Percentiles rank a stretch among this genome's conserved stretches.
Evolutionary conservation across 441 rosid genomes (phyloP).

Genomic region (Omphalea diandra): DNA sequence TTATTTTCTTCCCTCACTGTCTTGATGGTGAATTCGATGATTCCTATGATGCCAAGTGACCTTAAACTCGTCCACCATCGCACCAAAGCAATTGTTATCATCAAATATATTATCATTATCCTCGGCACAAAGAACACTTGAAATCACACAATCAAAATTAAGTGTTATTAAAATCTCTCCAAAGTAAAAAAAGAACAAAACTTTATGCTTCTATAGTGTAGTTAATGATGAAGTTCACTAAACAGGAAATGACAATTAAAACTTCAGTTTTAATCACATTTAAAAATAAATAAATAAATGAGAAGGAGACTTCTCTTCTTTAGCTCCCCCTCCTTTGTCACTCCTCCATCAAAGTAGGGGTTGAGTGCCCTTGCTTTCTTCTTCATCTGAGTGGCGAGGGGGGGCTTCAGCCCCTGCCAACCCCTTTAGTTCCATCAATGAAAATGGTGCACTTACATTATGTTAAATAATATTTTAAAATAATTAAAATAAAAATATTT

Average conservation of each 20-base stretch:
- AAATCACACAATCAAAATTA: slow-evolving; percentile 50
- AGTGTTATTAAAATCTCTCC: slow-evolving; percentile 45
- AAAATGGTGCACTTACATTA: no score
- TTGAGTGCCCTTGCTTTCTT: no score
- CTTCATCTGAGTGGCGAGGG: no score
- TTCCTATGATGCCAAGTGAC: slow-evolving; percentile 30
- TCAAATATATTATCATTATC: slow-evolving; percentile 43
- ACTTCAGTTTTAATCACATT: slow-evolving; percentile 9
- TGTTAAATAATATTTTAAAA: no score
- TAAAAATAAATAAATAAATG: no score
- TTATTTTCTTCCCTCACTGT: not conserved
- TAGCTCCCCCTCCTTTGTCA: no score
- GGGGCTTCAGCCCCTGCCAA: no score
- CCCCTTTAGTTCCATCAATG: no score
- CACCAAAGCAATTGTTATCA: slow-evolving; percentile 35
- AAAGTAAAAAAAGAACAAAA: not conserved
- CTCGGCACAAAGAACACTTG: slow-evolving; percentile 60
- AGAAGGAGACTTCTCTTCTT: no score
- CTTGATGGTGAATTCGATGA: slow-evolving; percentile 28
- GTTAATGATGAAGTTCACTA: slow-evolving; percentile 16
- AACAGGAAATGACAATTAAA: slow-evolving; percentile 12
- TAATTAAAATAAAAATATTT: no score
- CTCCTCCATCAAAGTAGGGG: no score
- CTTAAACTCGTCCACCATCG: slow-evolving; percentile 37
- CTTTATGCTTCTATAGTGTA: slow-evolving; percentile 6